These are phyloP conservation scores for Lyophyllum semitale DNA, from an alignment of 768 basidiomycete species.

Conservation along the genomic window DNA sequence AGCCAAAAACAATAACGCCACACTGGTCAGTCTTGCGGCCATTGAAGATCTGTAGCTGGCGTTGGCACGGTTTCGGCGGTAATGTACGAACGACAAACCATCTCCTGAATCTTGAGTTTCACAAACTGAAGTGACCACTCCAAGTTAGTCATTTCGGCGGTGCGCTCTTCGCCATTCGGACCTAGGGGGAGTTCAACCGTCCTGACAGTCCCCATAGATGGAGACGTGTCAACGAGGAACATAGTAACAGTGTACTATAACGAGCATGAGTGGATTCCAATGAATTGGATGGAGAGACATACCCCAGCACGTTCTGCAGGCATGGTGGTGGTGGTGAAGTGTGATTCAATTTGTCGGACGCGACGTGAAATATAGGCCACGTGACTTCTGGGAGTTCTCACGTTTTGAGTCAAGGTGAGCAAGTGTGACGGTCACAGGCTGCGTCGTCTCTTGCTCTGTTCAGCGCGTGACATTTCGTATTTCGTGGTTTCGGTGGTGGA, in stretches of 20 bases:
- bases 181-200: constrained; percentile 57
- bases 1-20: constrained; percentile 88
- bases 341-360: constrained; percentile 27
- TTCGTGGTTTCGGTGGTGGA: constrained; percentile 20
- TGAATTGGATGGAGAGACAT: constrained; percentile 24
- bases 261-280: constrained; percentile 13
- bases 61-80: neutral
- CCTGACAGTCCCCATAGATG: constrained; percentile 75
- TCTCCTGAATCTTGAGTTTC: constrained; percentile 89
- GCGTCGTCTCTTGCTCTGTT: constrained; percentile 33
- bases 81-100: constrained; percentile 46
- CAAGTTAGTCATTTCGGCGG: constrained; percentile 71
- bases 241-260: constrained; percentile 80
- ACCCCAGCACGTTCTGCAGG: constrained; percentile 82
- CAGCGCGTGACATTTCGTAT: constrained; percentile 30
- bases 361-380: constrained; percentile 32
- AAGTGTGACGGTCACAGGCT: constrained; percentile 20
- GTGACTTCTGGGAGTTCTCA: constrained; percentile 26
- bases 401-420: constrained; percentile 22
- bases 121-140: constrained; percentile 85
- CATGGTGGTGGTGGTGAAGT: constrained; percentile 45
- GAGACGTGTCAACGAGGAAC: constrained; percentile 88
- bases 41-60: constrained; percentile 70
- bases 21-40: constrained; percentile 93
- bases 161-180: constrained; percentile 49